Base-by-base conservation (phyloP, 2,329 filamentous ascomycete species). In the Phaeosphaeriaceae sp. region DNA sequence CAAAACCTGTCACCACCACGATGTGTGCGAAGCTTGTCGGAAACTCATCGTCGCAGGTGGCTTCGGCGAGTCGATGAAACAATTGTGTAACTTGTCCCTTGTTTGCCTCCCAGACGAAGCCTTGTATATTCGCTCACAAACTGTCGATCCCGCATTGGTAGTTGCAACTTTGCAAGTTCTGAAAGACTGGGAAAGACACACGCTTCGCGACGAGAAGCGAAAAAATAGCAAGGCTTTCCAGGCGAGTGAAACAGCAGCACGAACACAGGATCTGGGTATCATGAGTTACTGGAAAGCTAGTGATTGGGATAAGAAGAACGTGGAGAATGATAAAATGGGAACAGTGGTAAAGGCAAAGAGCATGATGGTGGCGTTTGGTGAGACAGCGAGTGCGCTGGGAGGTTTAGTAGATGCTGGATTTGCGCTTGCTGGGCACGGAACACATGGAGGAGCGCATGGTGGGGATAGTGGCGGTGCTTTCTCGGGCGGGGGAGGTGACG, bases 181-280 rank as follows among this genome's bases (percentile, higher is more conserved):
- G 45, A 70, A 68, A 39, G 69, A 72, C 13, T 72, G 69, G 69
- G 64, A 71, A 23, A 58, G 56, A 42, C 50, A 64, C 13, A 62
- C 59, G 15, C 39, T 71, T 1, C 45, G 66, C 11, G 42, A 50
- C 18, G 57, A 71, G 53, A 66, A 53, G 43, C 44, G 12, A 17
- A 60, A 32, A 16, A 48, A 66, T 23, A 47, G 49, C 3, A 43
- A 47, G 6, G 62, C 52, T 0, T 71, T 71, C 42, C 17, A 36
- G 20, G 34, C 33, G n/a, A 64, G 42, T 13, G 63, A 66, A 38
- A 56, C 61, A 2, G 36, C 28, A 20, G 63, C 64, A 7, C 52
- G 68, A 41, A 52, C 61, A 28, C 38, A 45, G 3, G 54, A 60
- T 17, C 38, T 72, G 18, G 69, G 69, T 0, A 50, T 49, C 12